Conservation (phyloP, 306 rosid genomes). For the Acacia crassicarpa region DNA sequence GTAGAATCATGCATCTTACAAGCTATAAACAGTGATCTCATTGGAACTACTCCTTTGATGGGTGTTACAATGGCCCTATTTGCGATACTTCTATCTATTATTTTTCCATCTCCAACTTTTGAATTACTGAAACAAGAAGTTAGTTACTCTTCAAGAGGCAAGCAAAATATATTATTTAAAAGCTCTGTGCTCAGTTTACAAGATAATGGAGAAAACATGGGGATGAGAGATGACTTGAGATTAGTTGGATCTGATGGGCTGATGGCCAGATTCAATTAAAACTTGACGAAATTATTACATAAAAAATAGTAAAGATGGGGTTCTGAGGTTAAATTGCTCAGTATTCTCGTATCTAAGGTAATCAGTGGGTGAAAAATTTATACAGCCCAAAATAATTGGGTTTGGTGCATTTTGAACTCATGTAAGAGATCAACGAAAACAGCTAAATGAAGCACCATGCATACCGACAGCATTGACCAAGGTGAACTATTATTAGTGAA, state of each 20-base stretch:
- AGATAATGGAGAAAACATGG: conserved; percentile 8
- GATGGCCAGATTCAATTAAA: neutral
- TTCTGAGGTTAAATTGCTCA: neutral
- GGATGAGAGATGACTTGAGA: neutral
- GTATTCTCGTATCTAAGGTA: neutral
- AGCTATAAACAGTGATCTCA: neutral
- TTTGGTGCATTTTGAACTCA: neutral
- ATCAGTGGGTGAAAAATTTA: conserved; percentile 6
- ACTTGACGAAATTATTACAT: neutral
- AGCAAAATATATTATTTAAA: conserved; percentile 7
- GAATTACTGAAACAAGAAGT: too few species aligned
- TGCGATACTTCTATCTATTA: too few species aligned
- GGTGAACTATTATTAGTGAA: neutral
- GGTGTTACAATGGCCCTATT: too few species aligned
- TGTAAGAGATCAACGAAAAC: neutral
- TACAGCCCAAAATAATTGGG: conserved; percentile 11
- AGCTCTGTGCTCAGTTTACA: conserved; percentile 4
- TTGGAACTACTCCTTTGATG: neutral
- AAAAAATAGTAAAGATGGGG: neutral
- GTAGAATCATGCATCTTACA: conserved; percentile 1
- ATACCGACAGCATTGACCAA: neutral
- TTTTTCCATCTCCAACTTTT: too few species aligned
- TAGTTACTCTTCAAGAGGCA: neutral
- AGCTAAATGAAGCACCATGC: neutral
- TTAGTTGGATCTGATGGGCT: conserved; percentile 18